Evolutionary conservation across 1,284 basidiomycete species (phyloP).

Genomic region (Cutaneotrichosporon dermatis): DNA sequence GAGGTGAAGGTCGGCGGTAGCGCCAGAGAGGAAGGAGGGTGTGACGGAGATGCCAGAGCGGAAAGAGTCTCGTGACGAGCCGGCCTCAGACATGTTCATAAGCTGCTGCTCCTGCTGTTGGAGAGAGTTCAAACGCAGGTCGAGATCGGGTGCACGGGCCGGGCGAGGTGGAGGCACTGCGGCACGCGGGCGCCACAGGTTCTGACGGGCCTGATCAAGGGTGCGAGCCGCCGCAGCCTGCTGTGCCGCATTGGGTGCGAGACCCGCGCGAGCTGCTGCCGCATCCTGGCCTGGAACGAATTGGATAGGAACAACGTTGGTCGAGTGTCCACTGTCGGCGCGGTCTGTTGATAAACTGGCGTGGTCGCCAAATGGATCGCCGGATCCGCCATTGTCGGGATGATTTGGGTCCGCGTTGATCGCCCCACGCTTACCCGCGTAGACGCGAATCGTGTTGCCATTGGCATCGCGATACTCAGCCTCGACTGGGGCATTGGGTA

Average conservation of each 20-base stretch:
- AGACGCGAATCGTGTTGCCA: conserved; percentile 33
- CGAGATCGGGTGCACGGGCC: conserved; percentile 46
- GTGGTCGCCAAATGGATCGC: conserved; percentile 45
- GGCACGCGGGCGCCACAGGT: conserved; percentile 30
- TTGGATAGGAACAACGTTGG: conserved; percentile 49
- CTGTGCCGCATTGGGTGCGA: conserved; percentile 4
- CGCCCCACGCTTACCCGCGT: conserved; percentile 30
- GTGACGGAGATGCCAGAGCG: conserved; percentile 33
- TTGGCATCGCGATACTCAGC: conserved; percentile 40
- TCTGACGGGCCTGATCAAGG: conserved; percentile 43
- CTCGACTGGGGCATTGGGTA: conserved; percentile 21
- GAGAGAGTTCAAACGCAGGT: conserved; percentile 38
- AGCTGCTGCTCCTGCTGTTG: conserved; percentile 2
- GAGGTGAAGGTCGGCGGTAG: conserved; percentile 40
- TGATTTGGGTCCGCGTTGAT: conserved; percentile 43
- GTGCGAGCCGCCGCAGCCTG: conserved; percentile 31
- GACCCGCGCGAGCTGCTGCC: conserved; percentile 9
- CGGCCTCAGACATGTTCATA: conserved; percentile 4
- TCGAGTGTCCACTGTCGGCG: conserved; percentile 30
- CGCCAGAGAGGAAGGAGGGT: conserved; percentile 45
- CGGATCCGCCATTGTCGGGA: conserved; percentile 24
- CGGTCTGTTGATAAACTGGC: conserved; percentile 38
- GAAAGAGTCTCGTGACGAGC: conserved; percentile 32
- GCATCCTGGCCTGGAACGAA: conserved; percentile 39
- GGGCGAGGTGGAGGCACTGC: conserved; percentile 36